phyloP scores from a whole-genome alignment of 148 eudicot species.

The Cornus controversa region DNA sequence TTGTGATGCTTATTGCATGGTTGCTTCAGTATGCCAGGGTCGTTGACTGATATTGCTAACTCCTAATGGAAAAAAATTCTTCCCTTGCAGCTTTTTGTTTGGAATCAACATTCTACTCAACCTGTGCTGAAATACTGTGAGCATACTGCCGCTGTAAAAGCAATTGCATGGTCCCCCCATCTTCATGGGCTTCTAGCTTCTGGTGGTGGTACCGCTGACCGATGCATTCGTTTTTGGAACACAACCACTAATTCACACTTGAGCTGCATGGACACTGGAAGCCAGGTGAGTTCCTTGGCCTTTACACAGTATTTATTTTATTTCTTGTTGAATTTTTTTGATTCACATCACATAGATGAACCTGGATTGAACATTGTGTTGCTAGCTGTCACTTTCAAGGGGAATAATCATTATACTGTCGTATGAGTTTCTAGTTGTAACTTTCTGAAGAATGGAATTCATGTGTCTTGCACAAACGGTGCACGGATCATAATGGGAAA shows the following conservation, averaged over 20 bases:
- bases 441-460: too few species aligned
- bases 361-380: not conserved
- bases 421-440: too few species aligned
- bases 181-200: slow-evolving; percentile 90
- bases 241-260: slow-evolving; percentile 82
- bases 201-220: slow-evolving; percentile 97
- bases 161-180: slow-evolving; percentile 98
- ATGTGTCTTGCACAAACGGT: not conserved
- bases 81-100: slow-evolving; percentile 68
- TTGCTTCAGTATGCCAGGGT: not conserved
- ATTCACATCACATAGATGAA: not conserved
- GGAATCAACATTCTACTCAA: slow-evolving; percentile 87
- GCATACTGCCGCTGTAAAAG: slow-evolving; percentile 93
- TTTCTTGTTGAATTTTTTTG: not conserved
- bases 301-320: too few species aligned
- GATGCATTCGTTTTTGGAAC: slow-evolving; percentile 92
- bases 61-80: not conserved
- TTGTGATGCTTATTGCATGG: slow-evolving; percentile 1
- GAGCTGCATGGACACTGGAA: slow-evolving; percentile 86
- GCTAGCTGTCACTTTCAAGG: not conserved
- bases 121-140: slow-evolving; percentile 78
- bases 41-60: not conserved
- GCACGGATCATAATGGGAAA: not conserved
- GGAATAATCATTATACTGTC: not conserved
- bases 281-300: slow-evolving; percentile 59